Evolutionary conservation across 345 rosid species (phyloP), one percentile per base, ranked within the genome.

Genomic region (Garcia nutans): DNA sequence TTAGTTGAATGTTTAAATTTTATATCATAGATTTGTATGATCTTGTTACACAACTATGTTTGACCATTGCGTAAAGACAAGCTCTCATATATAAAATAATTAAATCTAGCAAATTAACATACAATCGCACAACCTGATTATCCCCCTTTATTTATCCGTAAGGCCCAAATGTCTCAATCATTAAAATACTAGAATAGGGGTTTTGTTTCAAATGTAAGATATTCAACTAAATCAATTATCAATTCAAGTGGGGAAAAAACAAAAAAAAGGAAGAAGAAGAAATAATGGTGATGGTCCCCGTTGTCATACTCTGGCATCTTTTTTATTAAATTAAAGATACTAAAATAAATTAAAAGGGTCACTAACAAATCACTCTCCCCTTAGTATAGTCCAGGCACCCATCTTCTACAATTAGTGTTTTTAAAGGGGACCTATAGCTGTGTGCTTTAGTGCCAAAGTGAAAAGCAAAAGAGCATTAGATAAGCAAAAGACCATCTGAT

Each of bases 401-500:
- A 50, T 24, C 28, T 69, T 24, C 71, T 8, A 1, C 44, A 69
- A 69, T 26, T 26, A 52, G 59, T 69, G 71, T n/a, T 68, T n/a
- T n/a, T 42, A 3, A 69, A 28, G 31, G 19, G 60, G 59, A 69
- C 72, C 23, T 28, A 52, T 28, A 3, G 72, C 12, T 52, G 4
- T 52, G 28, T 13, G 20, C 47, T 44, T 47, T 24, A 23, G 41
- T 68, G 41, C n/a, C 71, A 47, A 69, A 69, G 59, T 69, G 72
- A 69, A 69, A 28, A 69, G 60, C 37, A 52, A 50, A 69, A 28
- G 37, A 52, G 24, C 58, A 17, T 15, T 28, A 50, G 22, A 13
- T 52, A 69, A 50, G 42, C 58, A 69, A 69, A 69, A 69, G 3
- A 28, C 15, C 8, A 68, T 69, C 19, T 69, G 23, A 69, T 54